Conservation (phyloP, 108 stramenopile species). For the Craspedostauros australis region DNA sequence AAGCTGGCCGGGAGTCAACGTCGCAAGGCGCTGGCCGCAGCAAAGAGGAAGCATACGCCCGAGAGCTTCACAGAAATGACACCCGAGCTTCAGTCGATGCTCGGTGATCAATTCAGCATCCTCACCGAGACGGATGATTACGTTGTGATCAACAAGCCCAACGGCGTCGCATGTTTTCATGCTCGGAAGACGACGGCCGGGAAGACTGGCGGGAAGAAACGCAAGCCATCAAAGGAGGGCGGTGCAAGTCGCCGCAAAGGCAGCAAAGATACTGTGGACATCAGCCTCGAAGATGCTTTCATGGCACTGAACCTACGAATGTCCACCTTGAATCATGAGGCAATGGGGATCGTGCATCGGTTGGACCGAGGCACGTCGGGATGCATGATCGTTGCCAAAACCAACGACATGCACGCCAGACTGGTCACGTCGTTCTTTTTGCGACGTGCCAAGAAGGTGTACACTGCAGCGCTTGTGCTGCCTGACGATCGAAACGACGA, state of each 20-base stretch:
- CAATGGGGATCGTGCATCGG: conserved; percentile 68
- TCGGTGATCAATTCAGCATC: conserved; percentile 45
- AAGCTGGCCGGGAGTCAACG: conserved; percentile 54
- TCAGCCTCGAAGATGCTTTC: conserved; percentile 71
- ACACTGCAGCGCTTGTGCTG: conserved; percentile 49
- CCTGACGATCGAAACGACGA: neutral
- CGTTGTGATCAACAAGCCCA: conserved; percentile 57
- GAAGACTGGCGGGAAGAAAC: conserved; percentile 32
- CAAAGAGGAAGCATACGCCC: conserved; percentile 18
- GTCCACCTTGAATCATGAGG: conserved; percentile 60
- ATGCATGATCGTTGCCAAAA: conserved; percentile 61
- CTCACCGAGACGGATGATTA: conserved; percentile 53
- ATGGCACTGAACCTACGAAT: conserved; percentile 41
- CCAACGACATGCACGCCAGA: conserved; percentile 48
- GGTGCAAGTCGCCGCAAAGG: neutral
- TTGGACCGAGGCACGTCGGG: conserved; percentile 77
- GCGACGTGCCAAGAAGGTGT: conserved; percentile 47
- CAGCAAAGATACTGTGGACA: conserved; percentile 22
- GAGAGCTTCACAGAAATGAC: conserved; percentile 15
- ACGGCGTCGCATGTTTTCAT: conserved; percentile 63
- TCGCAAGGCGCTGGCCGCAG: conserved; percentile 47
- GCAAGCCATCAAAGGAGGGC: conserved; percentile 12
- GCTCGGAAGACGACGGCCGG: conserved; percentile 51
- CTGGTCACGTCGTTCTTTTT: conserved; percentile 61
- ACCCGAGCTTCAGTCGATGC: conserved; percentile 24